A percentile compares a stretch with the other conserved stretches of the same genome.
Evolutionary conservation across 352 stramenopile species (phyloP).

Genomic region (Phytophthora lateralis): DNA sequence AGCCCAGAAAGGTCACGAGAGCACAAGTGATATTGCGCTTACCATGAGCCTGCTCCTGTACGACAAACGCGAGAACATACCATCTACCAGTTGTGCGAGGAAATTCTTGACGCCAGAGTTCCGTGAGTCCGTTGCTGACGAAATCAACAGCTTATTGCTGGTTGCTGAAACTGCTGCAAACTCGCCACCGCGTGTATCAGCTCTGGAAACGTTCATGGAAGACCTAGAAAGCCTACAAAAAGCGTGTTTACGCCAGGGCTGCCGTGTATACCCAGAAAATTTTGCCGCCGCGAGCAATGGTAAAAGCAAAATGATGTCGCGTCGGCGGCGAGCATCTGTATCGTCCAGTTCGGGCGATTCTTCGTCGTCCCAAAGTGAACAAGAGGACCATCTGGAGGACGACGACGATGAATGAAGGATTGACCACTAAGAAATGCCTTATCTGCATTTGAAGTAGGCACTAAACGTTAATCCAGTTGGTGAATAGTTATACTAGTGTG

Average conservation of each 20-base stretch:
- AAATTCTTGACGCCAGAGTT: constrained; percentile 46
- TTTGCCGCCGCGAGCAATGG: constrained; percentile 18
- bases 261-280: constrained; percentile 44
- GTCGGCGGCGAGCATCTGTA: constrained; percentile 23
- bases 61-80: constrained; percentile 33
- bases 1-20: neutral
- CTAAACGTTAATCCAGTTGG: neutral
- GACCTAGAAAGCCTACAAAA: constrained; percentile 37
- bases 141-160: constrained; percentile 46
- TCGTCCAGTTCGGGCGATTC: constrained; percentile 46
- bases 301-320: constrained; percentile 22
- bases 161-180: constrained; percentile 4
- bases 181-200: constrained; percentile 13
- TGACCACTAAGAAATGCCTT: neutral
- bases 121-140: constrained; percentile 48
- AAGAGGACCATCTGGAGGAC: constrained; percentile 38
- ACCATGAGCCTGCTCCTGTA: constrained; percentile 51
- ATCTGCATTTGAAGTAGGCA: neutral
- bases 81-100: constrained; percentile 23
- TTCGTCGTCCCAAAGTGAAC: constrained; percentile 37
- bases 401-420: constrained; percentile 40
- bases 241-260: constrained; percentile 42
- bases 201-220: constrained; percentile 49
- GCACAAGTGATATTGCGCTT: constrained; percentile 21
- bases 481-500: neutral